Evolutionary conservation across 2,329 filamentous ascomycete species (phyloP).

Genomic region (Aureobasidium sp.): DNA sequence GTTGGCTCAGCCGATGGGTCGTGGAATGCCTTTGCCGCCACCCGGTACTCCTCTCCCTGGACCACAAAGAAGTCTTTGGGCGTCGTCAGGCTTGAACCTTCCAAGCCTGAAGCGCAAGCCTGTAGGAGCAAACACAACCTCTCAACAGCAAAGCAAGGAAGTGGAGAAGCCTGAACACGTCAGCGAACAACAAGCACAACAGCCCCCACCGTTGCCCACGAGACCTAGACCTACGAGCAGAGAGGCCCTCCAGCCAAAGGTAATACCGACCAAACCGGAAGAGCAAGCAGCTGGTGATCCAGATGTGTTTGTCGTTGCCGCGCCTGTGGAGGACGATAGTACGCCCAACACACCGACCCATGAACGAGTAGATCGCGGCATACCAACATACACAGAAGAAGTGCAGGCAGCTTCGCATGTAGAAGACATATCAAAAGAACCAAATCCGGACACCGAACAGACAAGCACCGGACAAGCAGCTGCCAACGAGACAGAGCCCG

Average conservation of each 20-base stretch:
- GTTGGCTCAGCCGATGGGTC: constrained; percentile 58
- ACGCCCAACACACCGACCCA: constrained; percentile 19
- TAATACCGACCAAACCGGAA: neutral
- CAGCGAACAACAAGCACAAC: neutral
- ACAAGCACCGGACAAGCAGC: neutral
- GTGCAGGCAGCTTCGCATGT: neutral
- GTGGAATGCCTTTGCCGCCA: constrained; percentile 72
- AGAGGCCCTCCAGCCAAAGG: neutral
- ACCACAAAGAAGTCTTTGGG: constrained; percentile 19
- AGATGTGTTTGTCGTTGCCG: constrained; percentile 12
- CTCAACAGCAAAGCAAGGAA: neutral
- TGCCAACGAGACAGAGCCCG: neutral
- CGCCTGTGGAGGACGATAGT: constrained; percentile 18
- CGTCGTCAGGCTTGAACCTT: constrained; percentile 11
- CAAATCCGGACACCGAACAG: neutral
- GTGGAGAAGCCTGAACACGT: neutral
- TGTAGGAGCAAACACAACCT: constrained; percentile 7
- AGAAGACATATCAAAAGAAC: neutral
- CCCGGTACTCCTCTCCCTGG: constrained; percentile 67
- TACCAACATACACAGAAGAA: neutral
- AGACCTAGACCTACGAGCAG: neutral
- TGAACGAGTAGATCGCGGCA: neutral
- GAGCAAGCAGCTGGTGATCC: neutral
- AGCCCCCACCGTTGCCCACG: neutral
- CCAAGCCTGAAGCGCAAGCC: constrained; percentile 21